Conservation (phyloP, 768 basidiomycete species). For the Kwoniella europaea region DNA sequence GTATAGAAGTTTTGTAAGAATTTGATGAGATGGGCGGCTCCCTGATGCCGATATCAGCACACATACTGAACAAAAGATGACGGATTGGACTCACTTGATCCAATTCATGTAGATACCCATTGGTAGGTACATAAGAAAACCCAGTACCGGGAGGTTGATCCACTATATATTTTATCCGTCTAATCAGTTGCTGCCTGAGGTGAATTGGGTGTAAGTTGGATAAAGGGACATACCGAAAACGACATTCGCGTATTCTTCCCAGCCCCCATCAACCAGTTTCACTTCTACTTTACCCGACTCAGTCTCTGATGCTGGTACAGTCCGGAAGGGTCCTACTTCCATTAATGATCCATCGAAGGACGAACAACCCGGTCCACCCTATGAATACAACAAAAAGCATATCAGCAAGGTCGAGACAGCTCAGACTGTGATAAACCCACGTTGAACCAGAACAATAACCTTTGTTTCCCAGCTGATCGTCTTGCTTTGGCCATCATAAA, state of each 20-base stretch:
- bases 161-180: constrained; percentile 63
- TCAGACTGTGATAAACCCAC: constrained; percentile 61
- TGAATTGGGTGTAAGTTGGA: background rate
- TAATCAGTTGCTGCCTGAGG: too few relatives aligned
- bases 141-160: constrained; percentile 98
- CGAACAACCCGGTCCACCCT: constrained; percentile 97
- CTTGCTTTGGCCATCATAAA: constrained; percentile 90
- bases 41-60: constrained; percentile 60
- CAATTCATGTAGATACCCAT: constrained; percentile 80
- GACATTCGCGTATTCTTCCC: constrained; percentile 96
- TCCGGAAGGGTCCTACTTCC: constrained; percentile 90
- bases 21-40: constrained; percentile 74
- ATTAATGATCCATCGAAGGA: constrained; percentile 97
- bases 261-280: constrained; percentile 78
- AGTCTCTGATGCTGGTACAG: constrained; percentile 57
- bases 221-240: constrained; percentile 74
- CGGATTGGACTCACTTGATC: constrained; percentile 62
- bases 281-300: constrained; percentile 70
- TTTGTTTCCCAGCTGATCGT: constrained; percentile 82
- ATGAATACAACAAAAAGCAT: background rate
- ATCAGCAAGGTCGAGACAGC: background rate
- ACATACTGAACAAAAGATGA: too few relatives aligned
- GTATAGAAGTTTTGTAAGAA: constrained; percentile 87
- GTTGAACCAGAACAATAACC: constrained; percentile 96
- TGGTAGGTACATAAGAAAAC: constrained; percentile 83